A percentile compares a stretch with the other conserved stretches of the same genome.
phyloP scores from a whole-genome alignment of 192 early-diverging fungal species.

The Coemansia reversa region DNA sequence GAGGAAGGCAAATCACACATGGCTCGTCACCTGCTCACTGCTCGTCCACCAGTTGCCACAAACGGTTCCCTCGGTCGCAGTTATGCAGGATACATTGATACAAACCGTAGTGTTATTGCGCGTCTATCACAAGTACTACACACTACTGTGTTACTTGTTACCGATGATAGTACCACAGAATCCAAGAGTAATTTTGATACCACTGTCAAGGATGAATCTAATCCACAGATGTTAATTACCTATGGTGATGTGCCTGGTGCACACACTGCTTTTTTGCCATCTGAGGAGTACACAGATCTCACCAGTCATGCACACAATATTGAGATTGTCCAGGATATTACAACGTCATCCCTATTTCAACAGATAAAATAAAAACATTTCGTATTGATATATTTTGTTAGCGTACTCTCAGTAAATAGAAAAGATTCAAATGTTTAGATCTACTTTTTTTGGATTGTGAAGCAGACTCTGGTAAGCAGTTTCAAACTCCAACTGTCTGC shows the following conservation, averaged over 20 bases:
- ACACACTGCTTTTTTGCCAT: neutral
- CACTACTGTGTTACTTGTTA: slow-evolving; percentile 11
- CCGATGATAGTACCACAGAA: no score
- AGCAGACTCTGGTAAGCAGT: slow-evolving; percentile 2
- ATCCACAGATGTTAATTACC: neutral
- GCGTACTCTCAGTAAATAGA: neutral
- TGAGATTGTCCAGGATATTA: slow-evolving; percentile 10
- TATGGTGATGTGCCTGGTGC: slow-evolving; percentile 20
- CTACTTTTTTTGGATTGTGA: neutral
- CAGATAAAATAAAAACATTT: no score
- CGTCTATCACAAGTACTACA: slow-evolving; percentile 27
- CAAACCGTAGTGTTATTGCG: slow-evolving; percentile 27
- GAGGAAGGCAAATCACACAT: slow-evolving; percentile 48
- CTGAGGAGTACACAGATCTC: neutral
- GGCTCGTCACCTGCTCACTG: slow-evolving; percentile 36
- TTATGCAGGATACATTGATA: slow-evolving; percentile 33
- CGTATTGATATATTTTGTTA: neutral
- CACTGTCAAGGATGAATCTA: no score
- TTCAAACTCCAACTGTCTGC: slow-evolving; percentile 5
- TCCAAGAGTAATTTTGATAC: no score
- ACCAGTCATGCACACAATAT: no score
- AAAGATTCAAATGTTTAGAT: neutral
- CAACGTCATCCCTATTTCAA: no score
- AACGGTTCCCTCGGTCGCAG: neutral
- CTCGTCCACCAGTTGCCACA: neutral